These are phyloP conservation scores for Solanum pinnatisectum DNA, from an alignment of 257 asterid species.

Conservation along the genomic window DNA sequence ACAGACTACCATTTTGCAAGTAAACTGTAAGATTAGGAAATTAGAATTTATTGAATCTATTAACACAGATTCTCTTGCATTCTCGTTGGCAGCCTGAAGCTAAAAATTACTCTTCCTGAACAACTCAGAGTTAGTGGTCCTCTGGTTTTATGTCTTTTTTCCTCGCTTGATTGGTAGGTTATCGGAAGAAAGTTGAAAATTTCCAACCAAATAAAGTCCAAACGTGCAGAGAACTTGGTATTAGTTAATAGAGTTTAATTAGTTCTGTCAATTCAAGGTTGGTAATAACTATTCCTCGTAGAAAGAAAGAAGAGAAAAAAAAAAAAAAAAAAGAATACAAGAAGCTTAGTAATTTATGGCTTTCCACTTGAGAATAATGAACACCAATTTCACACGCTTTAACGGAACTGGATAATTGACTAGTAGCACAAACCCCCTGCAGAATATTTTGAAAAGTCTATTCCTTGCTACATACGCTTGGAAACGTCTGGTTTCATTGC, in stretches of 20 bases:
- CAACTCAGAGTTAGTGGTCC: neutral
- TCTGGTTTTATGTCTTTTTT: neutral
- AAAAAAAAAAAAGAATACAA: neutral
- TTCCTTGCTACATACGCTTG: slow-evolving; percentile 16
- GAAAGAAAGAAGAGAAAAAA: neutral
- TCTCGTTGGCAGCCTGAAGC: neutral
- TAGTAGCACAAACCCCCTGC: neutral
- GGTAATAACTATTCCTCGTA: neutral
- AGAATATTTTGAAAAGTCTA: slow-evolving; percentile 12
- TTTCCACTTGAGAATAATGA: neutral
- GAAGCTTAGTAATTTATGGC: neutral
- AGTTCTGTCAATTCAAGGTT: neutral
- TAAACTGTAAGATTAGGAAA: neutral
- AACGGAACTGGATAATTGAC: neutral
- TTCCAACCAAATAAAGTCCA: neutral
- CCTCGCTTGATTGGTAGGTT: neutral
- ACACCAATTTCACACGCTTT: neutral
- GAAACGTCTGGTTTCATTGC: neutral
- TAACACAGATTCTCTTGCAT: neutral
- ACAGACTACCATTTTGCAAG: neutral
- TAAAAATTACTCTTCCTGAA: neutral
- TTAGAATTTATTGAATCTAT: neutral
- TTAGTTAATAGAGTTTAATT: neutral
- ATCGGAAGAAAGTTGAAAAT: neutral
- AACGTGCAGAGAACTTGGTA: neutral